Conservation (phyloP, 768 basidiomycete genomes). For the Hemileccinum rubropunctum region DNA sequence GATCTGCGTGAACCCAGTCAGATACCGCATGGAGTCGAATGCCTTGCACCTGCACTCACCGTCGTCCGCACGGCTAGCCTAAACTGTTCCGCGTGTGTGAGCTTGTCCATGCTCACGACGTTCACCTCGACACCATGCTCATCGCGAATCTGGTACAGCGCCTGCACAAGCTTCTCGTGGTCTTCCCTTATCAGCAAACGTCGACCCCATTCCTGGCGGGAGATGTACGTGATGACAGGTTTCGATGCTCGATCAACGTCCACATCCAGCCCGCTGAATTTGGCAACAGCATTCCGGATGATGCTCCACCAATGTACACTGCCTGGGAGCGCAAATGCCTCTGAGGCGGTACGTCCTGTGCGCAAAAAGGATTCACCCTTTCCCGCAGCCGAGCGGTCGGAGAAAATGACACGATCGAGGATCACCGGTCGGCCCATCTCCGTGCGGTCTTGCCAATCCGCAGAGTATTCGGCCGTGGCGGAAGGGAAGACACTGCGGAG, state of each 20-base stretch:
- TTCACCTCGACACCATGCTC: conserved; percentile 83
- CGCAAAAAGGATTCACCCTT: conserved; percentile 59
- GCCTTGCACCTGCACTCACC: conserved; percentile 40
- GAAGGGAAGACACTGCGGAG: conserved; percentile 80
- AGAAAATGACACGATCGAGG: conserved; percentile 84
- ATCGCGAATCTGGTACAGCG: conserved; percentile 67
- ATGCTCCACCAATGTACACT: conserved; percentile 84
- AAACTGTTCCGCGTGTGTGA: conserved; percentile 79
- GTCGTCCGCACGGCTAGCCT: conserved; percentile 80
- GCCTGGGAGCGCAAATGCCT: conserved; percentile 72
- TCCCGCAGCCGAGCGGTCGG: conserved; percentile 86
- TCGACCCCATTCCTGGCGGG: conserved; percentile 84
- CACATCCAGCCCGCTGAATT: conserved; percentile 60
- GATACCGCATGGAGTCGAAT: too few relatives aligned
- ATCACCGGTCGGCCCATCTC: conserved; percentile 68
- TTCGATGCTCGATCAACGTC: conserved; percentile 45
- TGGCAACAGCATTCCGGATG: conserved; percentile 67
- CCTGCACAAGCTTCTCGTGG: conserved; percentile 76
- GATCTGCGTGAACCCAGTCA: conserved; percentile 48
- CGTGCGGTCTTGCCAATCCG: conserved; percentile 82
- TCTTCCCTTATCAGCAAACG: conserved; percentile 74
- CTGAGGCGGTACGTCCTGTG: conserved; percentile 74
- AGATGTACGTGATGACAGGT: conserved; percentile 92
- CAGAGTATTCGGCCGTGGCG: conserved; percentile 71
- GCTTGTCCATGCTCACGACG: conserved; percentile 79